Evolutionary conservation across 192 early-diverging fungal species (phyloP).

Genomic region (Coemansia reversa): DNA sequence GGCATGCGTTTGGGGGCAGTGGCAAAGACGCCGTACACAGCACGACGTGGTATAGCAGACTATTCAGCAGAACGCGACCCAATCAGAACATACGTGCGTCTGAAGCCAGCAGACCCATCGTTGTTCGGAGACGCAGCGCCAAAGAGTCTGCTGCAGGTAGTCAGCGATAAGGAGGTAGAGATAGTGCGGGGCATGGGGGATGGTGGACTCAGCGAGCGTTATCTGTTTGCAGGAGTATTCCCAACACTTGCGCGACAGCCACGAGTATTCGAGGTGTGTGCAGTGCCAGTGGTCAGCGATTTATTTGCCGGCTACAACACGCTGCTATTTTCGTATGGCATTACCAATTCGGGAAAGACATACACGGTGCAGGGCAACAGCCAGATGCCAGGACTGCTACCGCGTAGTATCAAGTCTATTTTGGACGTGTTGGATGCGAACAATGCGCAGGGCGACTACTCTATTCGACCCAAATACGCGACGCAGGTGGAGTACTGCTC

Average conservation of each 20-base stretch:
- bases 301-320: constrained; percentile 61
- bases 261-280: constrained; percentile 60
- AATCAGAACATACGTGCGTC: constrained; percentile 48
- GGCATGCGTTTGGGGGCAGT: constrained; percentile 30
- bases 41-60: constrained; percentile 26
- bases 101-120: constrained; percentile 28
- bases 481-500: constrained; percentile 50
- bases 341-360: constrained; percentile 72
- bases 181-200: constrained; percentile 12
- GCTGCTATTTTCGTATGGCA: constrained; percentile 69
- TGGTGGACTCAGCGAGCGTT: constrained; percentile 32
- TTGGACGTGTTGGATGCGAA: constrained; percentile 55
- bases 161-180: constrained; percentile 55
- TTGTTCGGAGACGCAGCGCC: constrained; percentile 9
- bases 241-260: constrained; percentile 50
- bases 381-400: constrained; percentile 57
- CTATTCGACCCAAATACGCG: constrained; percentile 35
- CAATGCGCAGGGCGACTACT: constrained; percentile 40
- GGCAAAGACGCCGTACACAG: constrained; percentile 51
- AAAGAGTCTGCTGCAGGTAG: constrained; percentile 35
- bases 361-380: constrained; percentile 62
- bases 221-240: constrained; percentile 63
- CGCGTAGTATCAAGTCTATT: constrained; percentile 59
- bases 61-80: constrained; percentile 51
- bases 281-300: constrained; percentile 58